Conservation (phyloP, 345 rosid genomes). For the Xanthoceras sorbifolium region DNA sequence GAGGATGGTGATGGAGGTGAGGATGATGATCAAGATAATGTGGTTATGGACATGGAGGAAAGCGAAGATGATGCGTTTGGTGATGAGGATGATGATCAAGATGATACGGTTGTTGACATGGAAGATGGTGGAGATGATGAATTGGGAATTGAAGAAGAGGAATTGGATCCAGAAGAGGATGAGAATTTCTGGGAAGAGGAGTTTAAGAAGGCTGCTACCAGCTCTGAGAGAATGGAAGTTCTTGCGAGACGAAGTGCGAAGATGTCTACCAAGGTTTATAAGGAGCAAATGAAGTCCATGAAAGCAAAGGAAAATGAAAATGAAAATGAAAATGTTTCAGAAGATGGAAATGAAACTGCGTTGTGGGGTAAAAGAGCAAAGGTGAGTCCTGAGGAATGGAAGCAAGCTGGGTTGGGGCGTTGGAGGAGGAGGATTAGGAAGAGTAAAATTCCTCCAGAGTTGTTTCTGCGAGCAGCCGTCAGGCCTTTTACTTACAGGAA, state of each 20-base stretch:
- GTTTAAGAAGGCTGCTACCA: conserved; percentile 60
- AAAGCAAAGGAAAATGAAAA: conserved; percentile 34
- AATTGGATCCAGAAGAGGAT: conserved; percentile 50
- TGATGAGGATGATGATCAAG: conserved; percentile 36
- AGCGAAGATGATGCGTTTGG: conserved; percentile 28
- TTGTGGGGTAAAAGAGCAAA: conserved; percentile 71
- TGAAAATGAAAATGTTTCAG: conserved; percentile 14
- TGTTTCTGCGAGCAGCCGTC: conserved; percentile 80
- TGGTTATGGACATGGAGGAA: conserved; percentile 44
- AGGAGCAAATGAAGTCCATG: conserved; percentile 53
- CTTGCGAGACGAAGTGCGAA: conserved; percentile 63
- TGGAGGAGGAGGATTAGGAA: conserved; percentile 78
- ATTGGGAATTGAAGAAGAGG: conserved; percentile 34
- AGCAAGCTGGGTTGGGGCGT: conserved; percentile 63
- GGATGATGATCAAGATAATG: conserved; percentile 28
- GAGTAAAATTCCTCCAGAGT: conserved; percentile 79
- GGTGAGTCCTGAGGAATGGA: conserved; percentile 83
- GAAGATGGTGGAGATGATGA: conserved; percentile 38
- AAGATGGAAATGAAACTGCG: conserved; percentile 65
- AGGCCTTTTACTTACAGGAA: conserved; percentile 88
- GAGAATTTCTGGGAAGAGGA: conserved; percentile 68
- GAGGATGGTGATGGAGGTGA: conserved; percentile 53
- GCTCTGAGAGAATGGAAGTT: conserved; percentile 77
- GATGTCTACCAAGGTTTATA: conserved; percentile 44
- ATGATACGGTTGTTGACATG: conserved; percentile 37